Evolutionary conservation across 768 basidiomycete species (phyloP).

Genomic region (Zangia roseola): DNA sequence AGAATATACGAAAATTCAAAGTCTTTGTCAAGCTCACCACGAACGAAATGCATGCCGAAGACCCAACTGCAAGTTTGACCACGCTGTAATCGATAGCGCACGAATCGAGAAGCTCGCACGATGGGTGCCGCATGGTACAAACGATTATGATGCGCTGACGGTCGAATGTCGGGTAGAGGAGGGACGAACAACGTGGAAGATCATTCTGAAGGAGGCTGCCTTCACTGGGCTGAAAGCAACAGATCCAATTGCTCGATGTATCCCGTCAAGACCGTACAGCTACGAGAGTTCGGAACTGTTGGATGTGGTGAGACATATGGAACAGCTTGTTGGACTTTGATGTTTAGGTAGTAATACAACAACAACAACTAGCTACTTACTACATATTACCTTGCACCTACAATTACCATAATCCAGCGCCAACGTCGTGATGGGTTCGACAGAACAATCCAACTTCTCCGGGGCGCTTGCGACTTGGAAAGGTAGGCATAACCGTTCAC

Average conservation of each 20-base stretch:
- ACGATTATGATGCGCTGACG: constrained; percentile 12
- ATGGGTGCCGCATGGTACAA: background rate
- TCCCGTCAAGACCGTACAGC: constrained; percentile 14
- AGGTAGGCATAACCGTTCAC: constrained; percentile 44
- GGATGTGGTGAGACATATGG: constrained; percentile 17
- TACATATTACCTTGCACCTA: too few species aligned
- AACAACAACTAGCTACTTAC: too few species aligned
- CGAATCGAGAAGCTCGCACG: constrained; percentile 15
- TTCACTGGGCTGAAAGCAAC: constrained; percentile 9
- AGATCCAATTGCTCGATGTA: constrained; percentile 5
- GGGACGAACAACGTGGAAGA: constrained; percentile 11
- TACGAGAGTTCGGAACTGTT: constrained; percentile 11
- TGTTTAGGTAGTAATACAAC: too few species aligned
- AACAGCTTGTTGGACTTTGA: constrained; percentile 8
- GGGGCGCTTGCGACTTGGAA: constrained; percentile 91
- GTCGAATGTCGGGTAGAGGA: constrained; percentile 16
- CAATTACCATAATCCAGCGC: background rate
- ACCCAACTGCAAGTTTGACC: constrained; percentile 16
- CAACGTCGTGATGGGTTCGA: constrained; percentile 20
- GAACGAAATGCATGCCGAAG: constrained; percentile 4
- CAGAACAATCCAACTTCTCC: constrained; percentile 82
- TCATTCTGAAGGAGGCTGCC: constrained; percentile 12
- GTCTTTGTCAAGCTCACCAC: constrained; percentile 16
- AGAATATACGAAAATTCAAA: constrained; percentile 10
- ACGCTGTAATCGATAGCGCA: constrained; percentile 13